A percentile compares a stretch with the other conserved stretches of the same genome.
These are phyloP conservation scores for Calcarisporium arbuscula DNA, from an alignment of 2,329 filamentous ascomycete genomes.

Conservation along the genomic window DNA sequence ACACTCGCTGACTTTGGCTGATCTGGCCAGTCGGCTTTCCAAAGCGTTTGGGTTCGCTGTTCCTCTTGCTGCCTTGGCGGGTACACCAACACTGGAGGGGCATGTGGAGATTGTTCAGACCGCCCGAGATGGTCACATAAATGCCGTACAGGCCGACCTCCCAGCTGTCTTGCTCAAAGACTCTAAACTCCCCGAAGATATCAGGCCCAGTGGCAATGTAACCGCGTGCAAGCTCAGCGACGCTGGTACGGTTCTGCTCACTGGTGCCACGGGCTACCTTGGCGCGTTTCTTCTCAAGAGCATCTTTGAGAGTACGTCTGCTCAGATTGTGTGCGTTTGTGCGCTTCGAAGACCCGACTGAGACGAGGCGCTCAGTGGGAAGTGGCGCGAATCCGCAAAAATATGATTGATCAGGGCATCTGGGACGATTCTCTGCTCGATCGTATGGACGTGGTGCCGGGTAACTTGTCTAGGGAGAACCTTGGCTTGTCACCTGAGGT, in stretches of 20 bases:
- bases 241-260: conserved; percentile 64
- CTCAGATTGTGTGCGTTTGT: conserved; percentile 68
- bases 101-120: conserved; percentile 66
- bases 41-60: conserved; percentile 67
- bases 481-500: conserved; percentile 61
- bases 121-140: conserved; percentile 65
- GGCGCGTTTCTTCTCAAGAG: conserved; percentile 68
- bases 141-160: conserved; percentile 68
- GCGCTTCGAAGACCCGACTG: conserved; percentile 61
- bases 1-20: conserved; percentile 71
- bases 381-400: conserved; percentile 68
- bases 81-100: conserved; percentile 64
- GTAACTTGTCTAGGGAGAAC: conserved; percentile 62
- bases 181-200: conserved; percentile 62
- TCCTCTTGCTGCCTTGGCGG: conserved; percentile 63
- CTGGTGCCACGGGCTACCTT: conserved; percentile 70
- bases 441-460: conserved; percentile 68
- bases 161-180: conserved; percentile 64
- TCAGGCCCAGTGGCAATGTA: conserved; percentile 48
- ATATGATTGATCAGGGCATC: conserved; percentile 69
- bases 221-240: conserved; percentile 55
- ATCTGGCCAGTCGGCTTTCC: conserved; percentile 64
- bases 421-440: conserved; percentile 75
- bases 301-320: conserved; percentile 60
- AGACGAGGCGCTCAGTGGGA: conserved; percentile 58